Evolutionary conservation across 192 early-diverging fungal genomes (phyloP).

Genomic region (Geranomyces variabilis): DNA sequence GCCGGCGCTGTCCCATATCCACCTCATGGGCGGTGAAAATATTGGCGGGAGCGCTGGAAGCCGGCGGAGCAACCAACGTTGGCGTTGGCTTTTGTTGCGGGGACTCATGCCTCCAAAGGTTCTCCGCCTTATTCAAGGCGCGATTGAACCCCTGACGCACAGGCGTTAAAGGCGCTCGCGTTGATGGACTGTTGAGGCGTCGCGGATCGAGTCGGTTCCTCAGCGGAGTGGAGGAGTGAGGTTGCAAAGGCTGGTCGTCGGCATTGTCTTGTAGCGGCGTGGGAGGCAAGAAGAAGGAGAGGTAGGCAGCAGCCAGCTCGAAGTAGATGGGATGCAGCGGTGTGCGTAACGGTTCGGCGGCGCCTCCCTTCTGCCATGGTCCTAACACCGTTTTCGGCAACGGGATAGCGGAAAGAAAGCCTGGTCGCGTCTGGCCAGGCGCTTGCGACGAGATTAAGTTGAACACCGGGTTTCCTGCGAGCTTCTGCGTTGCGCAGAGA

Average conservation of each 20-base stretch:
- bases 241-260: conserved; percentile 5
- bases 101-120: neutral
- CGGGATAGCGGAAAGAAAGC: neutral
- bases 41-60: neutral
- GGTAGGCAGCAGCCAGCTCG: conserved; percentile 6
- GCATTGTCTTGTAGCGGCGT: neutral
- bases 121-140: neutral
- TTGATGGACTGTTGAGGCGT: neutral
- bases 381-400: neutral
- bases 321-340: conserved; percentile 21
- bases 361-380: neutral
- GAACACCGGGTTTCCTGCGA: neutral
- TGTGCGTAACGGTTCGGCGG: neutral
- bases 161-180: neutral
- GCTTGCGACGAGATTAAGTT: neutral
- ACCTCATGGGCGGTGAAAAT: neutral
- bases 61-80: neutral
- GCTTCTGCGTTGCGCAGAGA: conserved; percentile 17
- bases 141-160: neutral
- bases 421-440: neutral
- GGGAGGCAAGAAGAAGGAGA: conserved; percentile 20
- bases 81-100: neutral
- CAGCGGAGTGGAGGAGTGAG: neutral
- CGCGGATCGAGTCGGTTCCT: neutral
- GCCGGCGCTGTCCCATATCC: conserved; percentile 20